Conservation (phyloP, 257 asterid genomes). For the Cordia subcordata region DNA sequence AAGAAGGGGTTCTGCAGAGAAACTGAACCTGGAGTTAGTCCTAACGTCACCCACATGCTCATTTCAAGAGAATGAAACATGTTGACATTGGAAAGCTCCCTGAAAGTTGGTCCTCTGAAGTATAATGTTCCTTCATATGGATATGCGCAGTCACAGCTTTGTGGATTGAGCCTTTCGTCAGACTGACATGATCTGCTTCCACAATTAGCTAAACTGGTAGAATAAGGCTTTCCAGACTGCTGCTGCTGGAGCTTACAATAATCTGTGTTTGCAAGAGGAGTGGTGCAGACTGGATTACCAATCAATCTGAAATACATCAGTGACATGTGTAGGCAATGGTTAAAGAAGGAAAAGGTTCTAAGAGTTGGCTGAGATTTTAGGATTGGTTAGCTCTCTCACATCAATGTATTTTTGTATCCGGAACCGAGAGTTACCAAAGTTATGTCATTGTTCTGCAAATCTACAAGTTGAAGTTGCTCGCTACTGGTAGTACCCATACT, state of each 20-base stretch:
- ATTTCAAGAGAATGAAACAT: slow-evolving; percentile 75
- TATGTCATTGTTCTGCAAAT: slow-evolving; percentile 70
- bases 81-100: slow-evolving; percentile 75
- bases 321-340: slow-evolving; percentile 1
- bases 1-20: slow-evolving; percentile 79
- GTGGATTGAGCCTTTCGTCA: slow-evolving; percentile 71
- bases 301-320: slow-evolving; percentile 49
- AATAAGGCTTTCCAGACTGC: slow-evolving; percentile 60
- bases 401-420: slow-evolving; percentile 59
- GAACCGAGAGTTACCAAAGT: slow-evolving; percentile 78
- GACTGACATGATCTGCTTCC: slow-evolving; percentile 64
- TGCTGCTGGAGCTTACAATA: slow-evolving; percentile 78
- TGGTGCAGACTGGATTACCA: slow-evolving; percentile 84
- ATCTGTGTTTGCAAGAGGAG: slow-evolving; percentile 55
- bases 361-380: background rate
- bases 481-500: slow-evolving; percentile 61
- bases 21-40: slow-evolving; percentile 75
- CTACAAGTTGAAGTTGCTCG: slow-evolving; percentile 68
- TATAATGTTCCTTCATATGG: slow-evolving; percentile 85
- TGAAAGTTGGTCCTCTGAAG: slow-evolving; percentile 82
- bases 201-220: slow-evolving; percentile 86
- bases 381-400: slow-evolving; percentile 39
- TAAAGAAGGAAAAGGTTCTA: background rate
- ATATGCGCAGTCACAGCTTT: slow-evolving; percentile 83
- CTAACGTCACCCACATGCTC: slow-evolving; percentile 84